Percentiles rank a stretch among this genome's conserved stretches.
These are phyloP conservation scores for Artemisia annua DNA, from an alignment of 129 eudicot genomes.

Conservation along the genomic window DNA sequence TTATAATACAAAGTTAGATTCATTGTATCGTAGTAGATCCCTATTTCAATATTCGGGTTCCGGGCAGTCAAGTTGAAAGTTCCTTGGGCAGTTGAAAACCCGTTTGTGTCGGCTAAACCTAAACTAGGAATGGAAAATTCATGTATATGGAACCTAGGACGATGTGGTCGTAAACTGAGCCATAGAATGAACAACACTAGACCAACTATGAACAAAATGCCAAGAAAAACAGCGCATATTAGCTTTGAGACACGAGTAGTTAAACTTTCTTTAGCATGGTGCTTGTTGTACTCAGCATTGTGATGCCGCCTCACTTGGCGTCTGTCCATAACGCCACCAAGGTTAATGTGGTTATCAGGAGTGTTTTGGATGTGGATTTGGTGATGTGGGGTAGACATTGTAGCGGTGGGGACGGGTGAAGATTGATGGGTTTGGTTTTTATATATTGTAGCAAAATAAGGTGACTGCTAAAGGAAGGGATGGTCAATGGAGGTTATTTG, in stretches of 20 bases:
- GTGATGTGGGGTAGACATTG: constrained; percentile 31
- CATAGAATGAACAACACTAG: constrained; percentile 69
- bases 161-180: constrained; percentile 83
- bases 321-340: background rate
- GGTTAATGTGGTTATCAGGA: constrained; percentile 20
- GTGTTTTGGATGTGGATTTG: constrained; percentile 29
- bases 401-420: constrained; percentile 13
- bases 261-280: constrained; percentile 71
- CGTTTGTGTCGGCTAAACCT: constrained; percentile 41
- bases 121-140: constrained; percentile 57
- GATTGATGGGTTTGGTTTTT: constrained; percentile 5
- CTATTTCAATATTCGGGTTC: constrained; percentile 59
- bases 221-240: constrained; percentile 58
- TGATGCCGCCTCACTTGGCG: constrained; percentile 48
- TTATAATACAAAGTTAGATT: constrained; percentile 41
- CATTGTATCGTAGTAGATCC: constrained; percentile 58
- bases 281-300: constrained; percentile 57
- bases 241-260: constrained; percentile 71
- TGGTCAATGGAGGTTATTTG: constrained; percentile 23
- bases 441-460: constrained; percentile 15
- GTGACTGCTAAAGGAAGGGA: constrained; percentile 31
- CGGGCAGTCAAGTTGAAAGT: constrained; percentile 63
- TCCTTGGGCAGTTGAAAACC: constrained; percentile 47
- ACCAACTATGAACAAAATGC: constrained; percentile 55
- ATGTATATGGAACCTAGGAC: constrained; percentile 62